phyloP scores from a whole-genome alignment of 2,329 filamentous ascomycete species.

The Pseudogymnoascus sp. region DNA sequence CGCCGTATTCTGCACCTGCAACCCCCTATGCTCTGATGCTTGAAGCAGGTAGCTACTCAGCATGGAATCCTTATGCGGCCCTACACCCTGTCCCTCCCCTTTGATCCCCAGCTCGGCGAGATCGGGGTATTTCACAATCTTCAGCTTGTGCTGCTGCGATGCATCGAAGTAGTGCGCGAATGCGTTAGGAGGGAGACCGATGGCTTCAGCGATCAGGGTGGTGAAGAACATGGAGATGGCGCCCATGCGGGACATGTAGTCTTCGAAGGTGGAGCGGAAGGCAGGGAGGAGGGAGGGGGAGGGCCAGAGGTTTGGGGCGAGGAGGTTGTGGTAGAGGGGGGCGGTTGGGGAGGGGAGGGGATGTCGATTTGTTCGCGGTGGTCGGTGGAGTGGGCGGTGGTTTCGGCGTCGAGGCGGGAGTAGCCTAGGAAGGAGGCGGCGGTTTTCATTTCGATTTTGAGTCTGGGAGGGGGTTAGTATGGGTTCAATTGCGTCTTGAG shows the following conservation, averaged over 20 bases:
- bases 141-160: slow-evolving; percentile 72
- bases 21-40: slow-evolving; percentile 64
- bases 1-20: slow-evolving; percentile 75
- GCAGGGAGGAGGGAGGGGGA: slow-evolving; percentile 51
- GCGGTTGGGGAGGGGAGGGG: slow-evolving; percentile 51
- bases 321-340: slow-evolving; percentile 67
- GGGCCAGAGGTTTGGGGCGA: slow-evolving; percentile 78
- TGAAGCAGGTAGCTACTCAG: slow-evolving; percentile 75
- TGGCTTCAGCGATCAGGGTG: slow-evolving; percentile 74
- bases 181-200: slow-evolving; percentile 59
- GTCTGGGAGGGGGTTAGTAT: slow-evolving; percentile 31
- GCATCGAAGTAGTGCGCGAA: slow-evolving; percentile 70
- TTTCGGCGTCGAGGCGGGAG: slow-evolving; percentile 57
- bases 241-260: slow-evolving; percentile 73
- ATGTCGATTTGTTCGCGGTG: slow-evolving; percentile 84
- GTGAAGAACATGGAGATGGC: slow-evolving; percentile 67
- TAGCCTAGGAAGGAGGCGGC: slow-evolving; percentile 66
- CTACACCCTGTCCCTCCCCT: slow-evolving; percentile 53
- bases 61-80: slow-evolving; percentile 82
- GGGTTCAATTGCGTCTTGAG: neutral
- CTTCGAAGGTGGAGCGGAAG: slow-evolving; percentile 62
- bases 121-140: slow-evolving; percentile 83
- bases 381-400: slow-evolving; percentile 68
- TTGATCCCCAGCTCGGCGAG: slow-evolving; percentile 47
- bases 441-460: slow-evolving; percentile 67